Base-by-base conservation (phyloP, 345 rosid species). In the Citrus maxima region DNA sequence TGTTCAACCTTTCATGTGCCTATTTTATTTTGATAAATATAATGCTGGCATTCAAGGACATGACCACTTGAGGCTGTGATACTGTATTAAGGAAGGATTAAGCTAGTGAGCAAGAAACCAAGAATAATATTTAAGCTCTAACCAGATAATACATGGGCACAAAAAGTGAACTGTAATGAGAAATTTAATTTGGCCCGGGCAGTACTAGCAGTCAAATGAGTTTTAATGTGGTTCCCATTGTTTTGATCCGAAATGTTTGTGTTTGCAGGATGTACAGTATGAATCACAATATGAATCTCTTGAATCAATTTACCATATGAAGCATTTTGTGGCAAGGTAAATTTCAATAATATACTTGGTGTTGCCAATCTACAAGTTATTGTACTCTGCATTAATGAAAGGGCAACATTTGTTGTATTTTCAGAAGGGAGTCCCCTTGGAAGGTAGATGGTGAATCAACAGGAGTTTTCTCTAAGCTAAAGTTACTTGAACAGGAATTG, bases 401-500 rank as follows among this genome's bases (percentile, higher is more conserved):
- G 60, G 71, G 59, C 49, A 14, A 67, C 69, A 62, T 77, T 59
- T 58, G 61, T 46, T 74, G 80, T 61, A 25, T 81, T 24, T 65
- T 77, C 86, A 92, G 93, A 88, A 89, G 97, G 82, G 98, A 93
- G 79, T 93, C 97, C 61, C 98, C 98, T 24, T 92, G 98, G 98
- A 95, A 90, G 90, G 87, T 92, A 18, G 93, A 92, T 51, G 89
- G 95, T 70, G 92, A 89, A 77, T 89, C 88, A 46, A 79, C 87
- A 0, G 93, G 95, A 54, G 86, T 92, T 68, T 89, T 94, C 61
- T 89, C 95, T 51, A 95, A 95, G 71, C 69, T 93, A 79, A 90
- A 92, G 80, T 83, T 87, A 54, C 93, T 95, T 7, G 98, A 95
- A 80, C 88, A 90, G 85, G 97, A 95, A 80, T 82, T 93, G 79